phyloP scores from a whole-genome alignment of 176 grass and related monocot species.

The Carex kokanica region DNA sequence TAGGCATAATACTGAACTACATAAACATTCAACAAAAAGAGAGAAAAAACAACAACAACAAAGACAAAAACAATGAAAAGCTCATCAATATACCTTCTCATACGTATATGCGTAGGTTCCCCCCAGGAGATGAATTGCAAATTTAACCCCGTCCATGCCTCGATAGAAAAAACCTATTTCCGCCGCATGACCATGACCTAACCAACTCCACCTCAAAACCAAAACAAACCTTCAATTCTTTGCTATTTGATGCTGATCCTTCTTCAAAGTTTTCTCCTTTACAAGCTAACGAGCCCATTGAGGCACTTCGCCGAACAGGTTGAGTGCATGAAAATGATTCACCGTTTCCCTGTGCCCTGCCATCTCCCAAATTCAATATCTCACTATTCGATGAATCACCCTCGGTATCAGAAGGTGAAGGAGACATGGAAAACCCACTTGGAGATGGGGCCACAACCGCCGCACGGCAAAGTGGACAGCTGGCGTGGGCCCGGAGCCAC shows the following conservation, averaged over 20 bases:
- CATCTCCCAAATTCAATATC: slow-evolving; percentile 9
- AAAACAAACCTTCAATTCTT: slow-evolving; percentile 25
- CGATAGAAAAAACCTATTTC: slow-evolving; percentile 29
- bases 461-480: slow-evolving; percentile 76
- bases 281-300: slow-evolving; percentile 16
- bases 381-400: neutral
- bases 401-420: neutral
- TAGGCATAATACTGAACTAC: slow-evolving; percentile 20
- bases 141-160: slow-evolving; percentile 11
- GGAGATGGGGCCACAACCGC: slow-evolving; percentile 34
- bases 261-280: slow-evolving; percentile 12
- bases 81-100: slow-evolving; percentile 16
- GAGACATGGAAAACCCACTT: neutral
- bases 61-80: neutral
- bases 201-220: slow-evolving; percentile 25
- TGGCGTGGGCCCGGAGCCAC: slow-evolving; percentile 75
- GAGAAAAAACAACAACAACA: neutral
- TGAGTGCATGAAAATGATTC: neutral
- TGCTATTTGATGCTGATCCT: slow-evolving; percentile 21
- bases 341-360: neutral
- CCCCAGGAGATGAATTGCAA: neutral
- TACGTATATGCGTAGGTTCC: neutral
- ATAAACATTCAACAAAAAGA: slow-evolving; percentile 10
- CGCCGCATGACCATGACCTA: slow-evolving; percentile 28
- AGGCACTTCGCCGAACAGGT: slow-evolving; percentile 24